A percentile compares a stretch with the other conserved stretches of the same genome.
Evolutionary conservation across 805 yeast genomes (phyloP).

Genomic region (Suhomyces vadensis): DNA sequence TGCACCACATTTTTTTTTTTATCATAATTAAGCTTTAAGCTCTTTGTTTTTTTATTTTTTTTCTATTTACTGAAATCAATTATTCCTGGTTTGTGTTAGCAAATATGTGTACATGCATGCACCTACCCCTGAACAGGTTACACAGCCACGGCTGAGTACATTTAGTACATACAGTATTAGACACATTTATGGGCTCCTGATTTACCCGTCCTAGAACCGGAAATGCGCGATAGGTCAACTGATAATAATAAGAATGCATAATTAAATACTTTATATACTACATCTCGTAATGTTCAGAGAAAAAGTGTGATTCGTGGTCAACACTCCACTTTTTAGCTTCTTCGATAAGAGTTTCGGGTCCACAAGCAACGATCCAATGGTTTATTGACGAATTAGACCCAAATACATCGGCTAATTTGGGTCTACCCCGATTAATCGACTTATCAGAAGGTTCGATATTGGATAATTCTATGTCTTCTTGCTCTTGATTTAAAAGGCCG

Average conservation of each 20-base stretch:
- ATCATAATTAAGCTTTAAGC: not conserved
- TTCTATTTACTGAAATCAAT: no score
- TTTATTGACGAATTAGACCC: conserved; percentile 30
- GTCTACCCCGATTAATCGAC: conserved; percentile 41
- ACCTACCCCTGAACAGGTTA: no score
- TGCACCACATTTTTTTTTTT: not conserved
- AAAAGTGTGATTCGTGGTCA: conserved; percentile 34
- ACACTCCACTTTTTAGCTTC: conserved; percentile 43
- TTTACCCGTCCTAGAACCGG: no score
- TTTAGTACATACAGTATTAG: no score
- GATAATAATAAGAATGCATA: no score
- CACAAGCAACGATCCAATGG: conserved; percentile 61
- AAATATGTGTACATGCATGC: no score
- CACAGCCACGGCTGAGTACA: no score
- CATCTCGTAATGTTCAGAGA: conserved; percentile 47
- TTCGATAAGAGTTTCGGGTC: conserved; percentile 47
- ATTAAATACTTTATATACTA: conserved; percentile 6
- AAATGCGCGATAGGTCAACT: no score
- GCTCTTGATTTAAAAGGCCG: conserved; percentile 19
- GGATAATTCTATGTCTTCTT: conserved; percentile 16
- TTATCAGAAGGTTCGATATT: conserved; percentile 16
- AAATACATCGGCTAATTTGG: conserved; percentile 39
- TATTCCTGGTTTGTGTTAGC: no score
- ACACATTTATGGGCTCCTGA: no score
- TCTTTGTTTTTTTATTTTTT: no score